Percentiles rank a stretch among this genome's conserved stretches.
These are phyloP conservation scores for Bidens hawaiensis DNA, from an alignment of 140 eudicot genomes.

Conservation along the genomic window DNA sequence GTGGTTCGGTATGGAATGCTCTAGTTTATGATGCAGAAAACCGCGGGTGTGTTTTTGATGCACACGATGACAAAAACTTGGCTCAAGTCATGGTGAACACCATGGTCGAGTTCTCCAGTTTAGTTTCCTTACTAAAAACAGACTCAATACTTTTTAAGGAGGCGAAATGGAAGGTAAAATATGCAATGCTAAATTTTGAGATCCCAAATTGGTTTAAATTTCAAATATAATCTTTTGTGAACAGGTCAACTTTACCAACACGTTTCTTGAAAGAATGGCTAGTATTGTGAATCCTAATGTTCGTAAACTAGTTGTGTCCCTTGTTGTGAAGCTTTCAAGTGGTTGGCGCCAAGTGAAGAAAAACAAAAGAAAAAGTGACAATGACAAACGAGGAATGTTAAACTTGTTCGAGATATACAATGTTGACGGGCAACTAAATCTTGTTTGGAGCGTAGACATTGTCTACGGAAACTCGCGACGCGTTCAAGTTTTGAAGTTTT, in stretches of 20 bases:
- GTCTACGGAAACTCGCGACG: slow-evolving; percentile 14
- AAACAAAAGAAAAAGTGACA: neutral
- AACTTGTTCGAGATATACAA: slow-evolving; percentile 28
- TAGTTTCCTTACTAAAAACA: neutral
- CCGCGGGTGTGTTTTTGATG: slow-evolving; percentile 31
- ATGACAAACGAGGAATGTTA: neutral
- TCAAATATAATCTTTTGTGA: too few species aligned
- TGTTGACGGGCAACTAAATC: slow-evolving; percentile 16
- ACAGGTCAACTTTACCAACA: slow-evolving; percentile 25
- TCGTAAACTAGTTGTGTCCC: slow-evolving; percentile 18
- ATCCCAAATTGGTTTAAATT: too few species aligned
- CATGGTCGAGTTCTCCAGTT: slow-evolving; percentile 17
- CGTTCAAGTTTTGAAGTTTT: slow-evolving; percentile 35
- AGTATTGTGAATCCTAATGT: slow-evolving; percentile 4
- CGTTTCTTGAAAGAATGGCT: slow-evolving; percentile 11
- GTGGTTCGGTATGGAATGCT: slow-evolving; percentile 34
- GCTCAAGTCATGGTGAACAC: slow-evolving; percentile 17
- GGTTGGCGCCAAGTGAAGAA: slow-evolving; percentile 30
- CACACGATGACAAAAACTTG: slow-evolving; percentile 20
- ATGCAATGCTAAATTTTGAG: too few species aligned
- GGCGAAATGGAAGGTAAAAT: slow-evolving; percentile 40
- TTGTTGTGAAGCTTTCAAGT: slow-evolving; percentile 26
- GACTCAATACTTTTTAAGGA: slow-evolving; percentile 24
- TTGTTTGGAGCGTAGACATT: slow-evolving; percentile 37
- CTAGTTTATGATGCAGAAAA: slow-evolving; percentile 33